These are phyloP conservation scores for Hypoxylon rubiginosum DNA, from an alignment of 2,329 filamentous ascomycete species.

Conservation along the genomic window DNA sequence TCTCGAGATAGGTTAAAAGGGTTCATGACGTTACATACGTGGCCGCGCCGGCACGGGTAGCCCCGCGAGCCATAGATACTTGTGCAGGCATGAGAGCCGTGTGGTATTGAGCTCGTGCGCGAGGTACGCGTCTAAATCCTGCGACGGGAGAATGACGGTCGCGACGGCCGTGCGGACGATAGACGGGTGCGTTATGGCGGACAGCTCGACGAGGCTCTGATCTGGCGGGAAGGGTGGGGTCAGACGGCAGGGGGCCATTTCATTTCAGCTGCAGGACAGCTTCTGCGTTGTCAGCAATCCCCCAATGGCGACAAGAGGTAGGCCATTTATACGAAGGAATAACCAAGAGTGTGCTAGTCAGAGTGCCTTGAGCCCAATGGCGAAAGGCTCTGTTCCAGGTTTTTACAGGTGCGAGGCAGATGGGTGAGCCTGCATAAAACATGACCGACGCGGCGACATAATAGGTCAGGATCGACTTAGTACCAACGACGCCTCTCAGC, in stretches of 20 bases:
- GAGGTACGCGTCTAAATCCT: constrained; percentile 21
- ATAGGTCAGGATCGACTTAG: neutral
- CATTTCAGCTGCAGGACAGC: neutral
- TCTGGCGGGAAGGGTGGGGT: constrained; percentile 12
- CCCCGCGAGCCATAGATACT: constrained; percentile 43
- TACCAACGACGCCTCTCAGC: neutral
- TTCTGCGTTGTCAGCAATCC: neutral
- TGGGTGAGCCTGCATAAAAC: constrained; percentile 1
- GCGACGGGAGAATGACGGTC: constrained; percentile 9
- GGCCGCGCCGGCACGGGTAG: constrained; percentile 39
- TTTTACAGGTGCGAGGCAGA: neutral
- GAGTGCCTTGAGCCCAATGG: neutral
- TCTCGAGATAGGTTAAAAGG: no score
- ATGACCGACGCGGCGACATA: neutral
- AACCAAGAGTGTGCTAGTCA: neutral
- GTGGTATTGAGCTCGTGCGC: constrained; percentile 31
- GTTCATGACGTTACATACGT: constrained; percentile 6
- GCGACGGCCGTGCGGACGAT: constrained; percentile 13
- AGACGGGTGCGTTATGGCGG: constrained; percentile 12
- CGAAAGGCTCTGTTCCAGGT: neutral
- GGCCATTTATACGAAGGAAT: neutral
- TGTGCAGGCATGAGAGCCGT: constrained; percentile 34
- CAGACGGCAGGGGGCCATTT: neutral
- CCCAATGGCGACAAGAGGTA: neutral
- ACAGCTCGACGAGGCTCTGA: constrained; percentile 18